Evolutionary conservation across 139 green algal species (phyloP).

Genomic region (Picochlorum costavermella): DNA sequence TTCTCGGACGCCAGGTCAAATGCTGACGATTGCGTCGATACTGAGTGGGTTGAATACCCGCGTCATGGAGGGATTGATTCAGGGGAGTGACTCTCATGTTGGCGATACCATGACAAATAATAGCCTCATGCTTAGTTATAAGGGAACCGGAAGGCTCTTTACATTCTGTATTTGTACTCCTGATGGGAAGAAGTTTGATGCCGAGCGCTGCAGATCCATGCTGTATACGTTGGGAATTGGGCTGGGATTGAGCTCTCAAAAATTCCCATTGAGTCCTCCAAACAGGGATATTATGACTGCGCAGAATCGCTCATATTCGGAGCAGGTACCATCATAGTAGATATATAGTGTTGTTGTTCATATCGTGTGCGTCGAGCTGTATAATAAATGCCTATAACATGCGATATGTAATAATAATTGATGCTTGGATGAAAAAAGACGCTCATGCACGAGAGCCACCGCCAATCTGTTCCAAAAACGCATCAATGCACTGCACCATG

Average conservation of each 20-base stretch:
- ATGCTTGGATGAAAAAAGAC: too few species aligned
- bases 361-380: too few species aligned
- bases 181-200: conserved; percentile 35
- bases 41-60: conserved; percentile 38
- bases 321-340: neutral
- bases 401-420: too few species aligned
- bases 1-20: conserved; percentile 17
- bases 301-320: neutral
- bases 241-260: conserved; percentile 24
- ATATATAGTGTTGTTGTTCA: too few species aligned
- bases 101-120: neutral
- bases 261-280: conserved; percentile 17
- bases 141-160: conserved; percentile 17
- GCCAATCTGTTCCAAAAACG: conserved; percentile 32
- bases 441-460: conserved; percentile 7
- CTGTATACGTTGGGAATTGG: conserved; percentile 32
- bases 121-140: neutral
- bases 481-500: conserved; percentile 19
- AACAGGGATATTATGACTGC: neutral
- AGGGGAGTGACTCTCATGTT: conserved; percentile 11
- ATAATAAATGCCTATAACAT: too few species aligned
- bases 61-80: conserved; percentile 43
- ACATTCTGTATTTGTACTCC: conserved; percentile 35
- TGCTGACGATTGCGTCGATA: conserved; percentile 47
- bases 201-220: conserved; percentile 13